Base-by-base conservation (phyloP, 1,284 basidiomycete species). In the Malassezia furfur region DNA sequence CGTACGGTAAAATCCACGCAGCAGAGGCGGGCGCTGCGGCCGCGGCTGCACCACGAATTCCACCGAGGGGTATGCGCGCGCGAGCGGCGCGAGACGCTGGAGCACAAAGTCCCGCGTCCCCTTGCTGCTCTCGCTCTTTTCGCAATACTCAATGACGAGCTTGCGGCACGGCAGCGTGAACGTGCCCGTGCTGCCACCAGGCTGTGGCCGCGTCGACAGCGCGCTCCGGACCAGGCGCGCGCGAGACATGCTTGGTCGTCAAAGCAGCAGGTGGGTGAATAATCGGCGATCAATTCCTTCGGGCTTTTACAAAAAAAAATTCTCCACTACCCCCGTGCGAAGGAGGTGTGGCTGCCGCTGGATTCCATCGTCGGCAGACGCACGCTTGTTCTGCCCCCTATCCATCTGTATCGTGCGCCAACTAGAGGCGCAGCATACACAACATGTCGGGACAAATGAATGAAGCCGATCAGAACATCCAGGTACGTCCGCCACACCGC, bases 81-180 rank as follows among this genome's bases (percentile, higher is more conserved):
- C 62, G 10, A 61, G 21, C 14, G 45, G 36, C 45, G 21, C 46
- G 14, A 52, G 56, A n/a, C 54, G 41, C n/a, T 52, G 52, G 17
- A 58, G 50, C 12, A 62, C 35, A 38, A 36, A 63, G 34, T 52
- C 49, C 19, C 55, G 48, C 21, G 52, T 52, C 19, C 62, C 62
- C 17, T 49, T 50, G 32, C 55, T 59, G 15, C 49, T 32, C 22
- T 54, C 49, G 32, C 48, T 48, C 8, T 47, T 47, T 5, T 58
- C 56, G 52, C 57, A 59, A 48, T 59, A 64, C 36, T 59, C 52
- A 3, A 64, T 28, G n/a, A 64, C 47, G 5, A 64, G 39, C 39
- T 64, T 64, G 36, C 60, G 60, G 47, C 56, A 60, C 15, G 60
- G 62, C 35, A 61, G 47, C n/a, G 41, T 40, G 30, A 52, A 62